These are phyloP conservation scores for Cerioporus squamosus DNA, from an alignment of 1,284 basidiomycete species.

Conservation along the genomic window DNA sequence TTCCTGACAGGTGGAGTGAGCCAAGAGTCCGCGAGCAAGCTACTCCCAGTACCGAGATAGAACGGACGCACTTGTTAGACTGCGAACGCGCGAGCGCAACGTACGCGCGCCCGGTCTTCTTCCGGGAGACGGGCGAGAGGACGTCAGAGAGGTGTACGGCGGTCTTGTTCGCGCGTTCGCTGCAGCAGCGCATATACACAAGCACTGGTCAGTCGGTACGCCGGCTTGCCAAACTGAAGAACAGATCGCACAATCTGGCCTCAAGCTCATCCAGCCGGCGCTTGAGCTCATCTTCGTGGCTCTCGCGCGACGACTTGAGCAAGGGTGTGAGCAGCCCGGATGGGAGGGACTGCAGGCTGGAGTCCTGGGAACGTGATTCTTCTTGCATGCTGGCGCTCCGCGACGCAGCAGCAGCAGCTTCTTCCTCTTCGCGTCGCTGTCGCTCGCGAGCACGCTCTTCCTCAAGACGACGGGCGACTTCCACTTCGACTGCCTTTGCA, in stretches of 20 bases:
- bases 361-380: conserved; percentile 4
- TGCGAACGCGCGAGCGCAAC: conserved; percentile 76
- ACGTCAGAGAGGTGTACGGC: conserved; percentile 62
- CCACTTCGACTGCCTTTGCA: conserved; percentile 69
- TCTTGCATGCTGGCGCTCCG: conserved; percentile 1
- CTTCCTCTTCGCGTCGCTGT: conserved; percentile 35
- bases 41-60: background rate
- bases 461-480: conserved; percentile 68
- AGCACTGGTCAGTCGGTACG: conserved; percentile 4
- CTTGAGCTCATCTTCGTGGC: conserved; percentile 68
- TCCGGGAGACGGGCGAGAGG: conserved; percentile 70
- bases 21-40: background rate
- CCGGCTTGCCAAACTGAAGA: conserved; percentile 4
- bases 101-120: conserved; percentile 77
- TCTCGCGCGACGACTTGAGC: conserved; percentile 56
- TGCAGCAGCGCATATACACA: conserved; percentile 31
- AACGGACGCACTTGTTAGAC: conserved; percentile 64
- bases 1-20: conserved; percentile 48
- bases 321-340: conserved; percentile 64
- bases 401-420: conserved; percentile 8
- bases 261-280: conserved; percentile 68
- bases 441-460: conserved; percentile 57
- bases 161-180: conserved; percentile 57
- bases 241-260: conserved; percentile 61
- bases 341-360: conserved; percentile 40